Conservation (phyloP, 805 yeast species). For the Lachancea cidri region DNA sequence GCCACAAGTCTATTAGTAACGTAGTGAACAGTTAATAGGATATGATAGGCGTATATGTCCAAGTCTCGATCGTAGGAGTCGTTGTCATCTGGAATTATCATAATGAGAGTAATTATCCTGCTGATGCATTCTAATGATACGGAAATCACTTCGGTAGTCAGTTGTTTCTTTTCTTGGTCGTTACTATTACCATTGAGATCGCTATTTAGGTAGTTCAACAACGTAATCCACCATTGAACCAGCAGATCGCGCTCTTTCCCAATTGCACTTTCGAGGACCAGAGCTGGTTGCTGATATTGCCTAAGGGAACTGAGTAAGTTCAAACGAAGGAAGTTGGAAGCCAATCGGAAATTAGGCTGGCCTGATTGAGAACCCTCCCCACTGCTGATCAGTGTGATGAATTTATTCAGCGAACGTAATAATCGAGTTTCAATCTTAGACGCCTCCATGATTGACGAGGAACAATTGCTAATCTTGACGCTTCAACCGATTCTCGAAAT, state of each 20-base stretch:
- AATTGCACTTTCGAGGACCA: not conserved
- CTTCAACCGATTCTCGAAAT: not conserved
- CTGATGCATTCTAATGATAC: constrained; percentile 33
- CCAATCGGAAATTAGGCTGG: constrained; percentile 1
- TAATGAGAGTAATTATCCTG: constrained; percentile 24
- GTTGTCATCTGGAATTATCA: constrained; percentile 11
- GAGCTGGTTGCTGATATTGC: constrained; percentile 3
- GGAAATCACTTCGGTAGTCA: constrained; percentile 22
- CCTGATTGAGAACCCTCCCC: constrained; percentile 4
- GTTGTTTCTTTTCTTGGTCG: constrained; percentile 7
- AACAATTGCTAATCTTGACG: not conserved
- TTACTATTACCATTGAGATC: constrained; percentile 11
- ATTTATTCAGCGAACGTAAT: constrained; percentile 21
- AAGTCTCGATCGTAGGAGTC: constrained; percentile 12
- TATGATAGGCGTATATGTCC: constrained; percentile 23
- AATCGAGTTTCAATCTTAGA: constrained; percentile 16
- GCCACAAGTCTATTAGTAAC: constrained; percentile 23
- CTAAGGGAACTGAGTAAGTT: constrained; percentile 8
- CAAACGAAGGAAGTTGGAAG: constrained; percentile 11
- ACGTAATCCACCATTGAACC: constrained; percentile 32
- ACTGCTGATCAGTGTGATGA: constrained; percentile 17
- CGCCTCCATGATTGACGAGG: constrained; percentile 4
- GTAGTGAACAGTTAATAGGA: constrained; percentile 24
- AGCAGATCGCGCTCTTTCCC: constrained; percentile 16
- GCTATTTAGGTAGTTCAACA: constrained; percentile 22